These are phyloP conservation scores for Hypomontagnella monticulosa DNA, from an alignment of 495 filamentous ascomycete species.

Conservation along the genomic window DNA sequence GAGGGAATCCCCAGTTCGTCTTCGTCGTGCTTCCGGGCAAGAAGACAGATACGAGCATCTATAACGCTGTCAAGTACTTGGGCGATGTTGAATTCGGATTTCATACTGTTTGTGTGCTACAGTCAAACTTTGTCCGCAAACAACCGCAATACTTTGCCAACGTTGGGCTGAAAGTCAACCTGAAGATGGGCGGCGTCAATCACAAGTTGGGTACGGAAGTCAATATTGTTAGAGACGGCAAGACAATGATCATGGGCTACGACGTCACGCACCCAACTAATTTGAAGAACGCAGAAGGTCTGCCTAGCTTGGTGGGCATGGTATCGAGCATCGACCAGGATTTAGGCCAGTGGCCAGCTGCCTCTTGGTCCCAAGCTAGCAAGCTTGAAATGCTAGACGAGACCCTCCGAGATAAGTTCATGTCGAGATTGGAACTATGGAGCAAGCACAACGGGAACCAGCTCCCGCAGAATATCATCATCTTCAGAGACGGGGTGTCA, in stretches of 20 bases:
- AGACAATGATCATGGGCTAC: constrained; percentile 80
- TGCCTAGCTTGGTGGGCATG: constrained; percentile 78
- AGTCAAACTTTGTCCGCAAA: constrained; percentile 57
- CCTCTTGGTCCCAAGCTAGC: constrained; percentile 64
- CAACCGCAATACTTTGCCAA: constrained; percentile 72
- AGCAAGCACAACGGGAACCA: constrained; percentile 58
- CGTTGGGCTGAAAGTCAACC: constrained; percentile 82
- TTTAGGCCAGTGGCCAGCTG: constrained; percentile 75
- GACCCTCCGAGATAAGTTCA: constrained; percentile 64
- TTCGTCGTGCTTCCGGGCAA: constrained; percentile 68
- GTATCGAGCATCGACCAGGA: constrained; percentile 73
- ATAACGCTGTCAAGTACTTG: constrained; percentile 73
- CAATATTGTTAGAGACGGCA: constrained; percentile 66
- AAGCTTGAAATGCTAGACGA: constrained; percentile 68
- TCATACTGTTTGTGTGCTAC: constrained; percentile 70
- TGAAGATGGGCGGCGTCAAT: constrained; percentile 85
- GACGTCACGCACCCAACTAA: constrained; percentile 92
- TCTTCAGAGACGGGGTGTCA: constrained; percentile 92
- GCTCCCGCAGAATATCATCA: constrained; percentile 77
- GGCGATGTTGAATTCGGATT: constrained; percentile 72
- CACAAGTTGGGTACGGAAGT: constrained; percentile 65
- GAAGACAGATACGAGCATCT: constrained; percentile 58
- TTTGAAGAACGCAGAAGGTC: constrained; percentile 58
- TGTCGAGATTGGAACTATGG: constrained; percentile 70
- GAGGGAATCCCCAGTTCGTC: constrained; percentile 59